These are phyloP conservation scores for Tricholoma sp. DNA, from an alignment of 768 basidiomycete genomes.

Conservation along the genomic window DNA sequence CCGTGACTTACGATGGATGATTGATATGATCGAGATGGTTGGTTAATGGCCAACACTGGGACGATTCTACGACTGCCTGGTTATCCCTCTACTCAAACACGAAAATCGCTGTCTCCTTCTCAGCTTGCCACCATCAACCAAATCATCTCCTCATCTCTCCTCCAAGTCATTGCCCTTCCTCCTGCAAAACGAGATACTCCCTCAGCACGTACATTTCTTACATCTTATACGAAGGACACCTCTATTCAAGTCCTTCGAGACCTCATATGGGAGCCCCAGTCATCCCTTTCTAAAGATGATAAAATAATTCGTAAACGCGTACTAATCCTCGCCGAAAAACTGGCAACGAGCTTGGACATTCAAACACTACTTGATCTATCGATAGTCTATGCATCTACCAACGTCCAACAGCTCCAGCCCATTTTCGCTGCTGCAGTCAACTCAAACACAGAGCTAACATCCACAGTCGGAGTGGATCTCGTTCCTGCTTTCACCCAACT, in stretches of 20 bases:
- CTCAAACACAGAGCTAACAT: conserved; percentile 26
- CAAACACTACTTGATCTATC: conserved; percentile 59
- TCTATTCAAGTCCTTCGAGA: conserved; percentile 48
- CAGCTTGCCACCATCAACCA: conserved; percentile 45
- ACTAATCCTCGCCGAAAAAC: conserved; percentile 52
- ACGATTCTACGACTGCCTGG: conserved; percentile 24
- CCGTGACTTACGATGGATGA: too few species aligned
- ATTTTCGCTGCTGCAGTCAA: conserved; percentile 38
- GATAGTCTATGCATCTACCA: conserved; percentile 45
- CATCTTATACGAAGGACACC: conserved; percentile 52
- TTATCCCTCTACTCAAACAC: conserved; percentile 49
- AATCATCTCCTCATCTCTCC: conserved; percentile 43
- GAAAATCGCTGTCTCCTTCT: conserved; percentile 46
- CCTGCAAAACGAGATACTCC: conserved; percentile 40
- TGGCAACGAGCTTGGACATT: conserved; percentile 43
- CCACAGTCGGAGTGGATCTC: conserved; percentile 37
- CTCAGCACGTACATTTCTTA: conserved; percentile 44
- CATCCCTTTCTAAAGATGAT: conserved; percentile 31
- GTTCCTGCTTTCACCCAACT: conserved; percentile 56
- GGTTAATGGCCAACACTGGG: not conserved
- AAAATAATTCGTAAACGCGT: conserved; percentile 41
- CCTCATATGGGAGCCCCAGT: conserved; percentile 50
- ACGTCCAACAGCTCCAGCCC: conserved; percentile 38
- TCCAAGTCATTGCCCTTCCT: conserved; percentile 42
- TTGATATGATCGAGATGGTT: too few species aligned